Percentiles rank a stretch among this genome's conserved stretches.
phyloP scores from a whole-genome alignment of 192 early-diverging fungal genomes.

The Gryganskiella cystojenkinii region DNA sequence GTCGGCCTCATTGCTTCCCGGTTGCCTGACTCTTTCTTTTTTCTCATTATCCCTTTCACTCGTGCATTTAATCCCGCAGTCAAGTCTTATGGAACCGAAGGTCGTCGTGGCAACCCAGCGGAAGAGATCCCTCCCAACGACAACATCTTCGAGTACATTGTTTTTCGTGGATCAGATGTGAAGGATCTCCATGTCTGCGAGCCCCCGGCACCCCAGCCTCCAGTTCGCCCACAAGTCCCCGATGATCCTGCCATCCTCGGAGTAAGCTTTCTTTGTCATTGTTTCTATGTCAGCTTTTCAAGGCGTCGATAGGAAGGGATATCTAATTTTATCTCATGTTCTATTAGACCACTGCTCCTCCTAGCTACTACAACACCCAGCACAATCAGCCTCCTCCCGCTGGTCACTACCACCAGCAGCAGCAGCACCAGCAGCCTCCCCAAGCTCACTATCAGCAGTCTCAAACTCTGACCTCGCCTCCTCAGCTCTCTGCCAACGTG shows the following conservation, averaged over 20 bases:
- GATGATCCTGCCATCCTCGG: constrained; percentile 88
- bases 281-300: background rate
- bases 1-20: background rate
- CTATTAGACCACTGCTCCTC: constrained; percentile 58
- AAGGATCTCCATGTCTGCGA: constrained; percentile 82
- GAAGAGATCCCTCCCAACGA: constrained; percentile 91
- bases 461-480: constrained; percentile 1
- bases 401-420: constrained; percentile 54
- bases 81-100: constrained; percentile 96
- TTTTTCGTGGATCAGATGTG: constrained; percentile 94
- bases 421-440: constrained; percentile 38
- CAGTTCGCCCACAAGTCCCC: constrained; percentile 67
- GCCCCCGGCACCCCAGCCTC: constrained; percentile 64
- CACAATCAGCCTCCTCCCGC: constrained; percentile 39
- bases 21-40: too few species aligned
- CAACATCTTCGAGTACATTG: constrained; percentile 90
- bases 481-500: constrained; percentile 17
- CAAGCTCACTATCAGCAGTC: constrained; percentile 2
- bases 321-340: background rate
- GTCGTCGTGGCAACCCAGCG: constrained; percentile 76
- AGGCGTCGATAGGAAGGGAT: too few species aligned
- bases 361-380: constrained; percentile 51
- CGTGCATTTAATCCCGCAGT: constrained; percentile 58
- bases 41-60: background rate
- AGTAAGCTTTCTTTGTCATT: constrained; percentile 63